Percentiles rank a stretch among this genome's conserved stretches.
These are phyloP conservation scores for Aspergillus ochraceus DNA, from an alignment of 2,329 filamentous ascomycete species.

Conservation along the genomic window DNA sequence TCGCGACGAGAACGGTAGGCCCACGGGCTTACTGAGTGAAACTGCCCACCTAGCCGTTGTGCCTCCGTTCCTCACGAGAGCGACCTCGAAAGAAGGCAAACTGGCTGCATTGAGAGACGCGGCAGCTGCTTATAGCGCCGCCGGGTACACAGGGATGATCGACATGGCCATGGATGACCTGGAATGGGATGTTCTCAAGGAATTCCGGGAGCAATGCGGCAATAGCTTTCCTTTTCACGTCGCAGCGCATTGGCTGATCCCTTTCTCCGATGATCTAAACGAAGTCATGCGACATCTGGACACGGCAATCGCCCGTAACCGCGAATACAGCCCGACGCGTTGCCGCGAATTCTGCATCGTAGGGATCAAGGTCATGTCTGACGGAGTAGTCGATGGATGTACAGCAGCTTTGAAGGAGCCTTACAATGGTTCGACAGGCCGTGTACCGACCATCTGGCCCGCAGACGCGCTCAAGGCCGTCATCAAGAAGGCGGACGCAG, in stretches of 20 bases:
- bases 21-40: conserved; percentile 49
- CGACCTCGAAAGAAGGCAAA: conserved; percentile 46
- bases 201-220: conserved; percentile 33
- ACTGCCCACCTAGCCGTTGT: conserved; percentile 47
- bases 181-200: conserved; percentile 47
- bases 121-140: conserved; percentile 44
- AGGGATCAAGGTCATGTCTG: conserved; percentile 53
- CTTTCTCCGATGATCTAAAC: conserved; percentile 40
- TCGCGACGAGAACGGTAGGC: conserved; percentile 44
- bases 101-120: conserved; percentile 41
- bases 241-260: conserved; percentile 51
- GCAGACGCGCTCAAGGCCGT: conserved; percentile 43
- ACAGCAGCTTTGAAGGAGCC: conserved; percentile 51
- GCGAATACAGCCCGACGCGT: conserved; percentile 39
- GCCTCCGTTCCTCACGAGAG: conserved; percentile 49
- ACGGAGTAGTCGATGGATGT: conserved; percentile 54
- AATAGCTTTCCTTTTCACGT: conserved; percentile 44
- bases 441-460: conserved; percentile 50
- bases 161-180: conserved; percentile 56
- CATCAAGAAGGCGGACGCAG: conserved; percentile 44
- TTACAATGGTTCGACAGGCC: conserved; percentile 43
- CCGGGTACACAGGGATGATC: conserved; percentile 50
- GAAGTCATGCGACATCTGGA: conserved; percentile 46
- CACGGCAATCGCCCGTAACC: conserved; percentile 44
- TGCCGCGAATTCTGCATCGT: conserved; percentile 46